Conservation (phyloP, 164 flowering plant species). For the Chloranthus sessilifolius region DNA sequence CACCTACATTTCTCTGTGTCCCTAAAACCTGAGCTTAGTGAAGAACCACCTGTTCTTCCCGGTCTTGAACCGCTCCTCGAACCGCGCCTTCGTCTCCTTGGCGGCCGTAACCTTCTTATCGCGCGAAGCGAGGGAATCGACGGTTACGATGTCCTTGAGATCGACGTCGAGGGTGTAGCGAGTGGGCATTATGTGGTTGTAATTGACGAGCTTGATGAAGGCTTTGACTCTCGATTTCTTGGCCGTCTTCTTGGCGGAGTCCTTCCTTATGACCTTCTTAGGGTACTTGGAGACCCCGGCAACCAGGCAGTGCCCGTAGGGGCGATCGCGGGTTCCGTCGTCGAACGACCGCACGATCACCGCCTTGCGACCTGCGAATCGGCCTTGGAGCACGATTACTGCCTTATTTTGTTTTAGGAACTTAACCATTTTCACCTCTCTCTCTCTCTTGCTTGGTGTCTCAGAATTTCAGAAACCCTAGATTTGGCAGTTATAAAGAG, state of each 20-base stretch:
- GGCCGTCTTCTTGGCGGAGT: slow-evolving; percentile 35
- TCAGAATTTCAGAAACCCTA: not conserved
- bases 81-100: slow-evolving; percentile 23
- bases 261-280: slow-evolving; percentile 37
- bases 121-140: slow-evolving; percentile 12
- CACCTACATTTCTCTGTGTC: too few relatives aligned
- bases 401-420: slow-evolving; percentile 19
- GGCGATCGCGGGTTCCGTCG: slow-evolving; percentile 34
- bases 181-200: slow-evolving; percentile 48
- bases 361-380: slow-evolving; percentile 36
- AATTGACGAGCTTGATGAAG: slow-evolving; percentile 27
- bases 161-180: slow-evolving; percentile 54
- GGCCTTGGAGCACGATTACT: slow-evolving; percentile 27
- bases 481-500: too few relatives aligned
- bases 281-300: slow-evolving; percentile 41
- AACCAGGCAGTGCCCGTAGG: slow-evolving; percentile 38
- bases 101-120: slow-evolving; percentile 27
- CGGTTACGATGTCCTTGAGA: slow-evolving; percentile 35
- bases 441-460: not conserved
- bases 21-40: slow-evolving; percentile 28
- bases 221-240: slow-evolving; percentile 30
- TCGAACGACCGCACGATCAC: slow-evolving; percentile 31
- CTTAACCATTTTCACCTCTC: slow-evolving; percentile 23
- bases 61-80: slow-evolving; percentile 32
- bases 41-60: slow-evolving; percentile 38